phyloP scores from a whole-genome alignment of 2,329 filamentous ascomycete species.

The Penicillium griseofulvum region DNA sequence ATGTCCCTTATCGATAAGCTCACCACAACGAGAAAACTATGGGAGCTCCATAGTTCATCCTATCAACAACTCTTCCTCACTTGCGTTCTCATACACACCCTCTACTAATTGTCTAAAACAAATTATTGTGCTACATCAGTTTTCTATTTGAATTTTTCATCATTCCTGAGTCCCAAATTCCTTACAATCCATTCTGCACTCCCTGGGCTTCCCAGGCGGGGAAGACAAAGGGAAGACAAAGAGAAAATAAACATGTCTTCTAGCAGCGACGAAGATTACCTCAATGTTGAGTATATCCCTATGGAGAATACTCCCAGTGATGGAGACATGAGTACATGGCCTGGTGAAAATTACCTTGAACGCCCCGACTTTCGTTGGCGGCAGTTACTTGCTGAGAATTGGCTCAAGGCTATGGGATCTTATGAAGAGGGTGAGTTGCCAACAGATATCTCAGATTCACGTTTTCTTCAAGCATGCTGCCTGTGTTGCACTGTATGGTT shows the following conservation, averaged over 20 bases:
- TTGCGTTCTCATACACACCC: not conserved
- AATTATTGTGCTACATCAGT: not conserved
- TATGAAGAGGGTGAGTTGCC: constrained; percentile 34
- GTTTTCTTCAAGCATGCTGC: not conserved
- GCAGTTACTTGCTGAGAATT: constrained; percentile 47
- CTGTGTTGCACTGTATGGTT: not conserved
- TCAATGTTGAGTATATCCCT: constrained; percentile 29
- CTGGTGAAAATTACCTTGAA: constrained; percentile 22
- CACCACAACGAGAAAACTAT: not conserved
- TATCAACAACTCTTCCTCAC: not conserved
- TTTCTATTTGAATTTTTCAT: not conserved
- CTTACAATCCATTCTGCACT: not conserved
- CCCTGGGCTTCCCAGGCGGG: not conserved
- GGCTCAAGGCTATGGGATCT: constrained; percentile 48
- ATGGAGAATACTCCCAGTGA: constrained; percentile 39
- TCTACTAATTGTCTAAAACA: not conserved
- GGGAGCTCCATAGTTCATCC: not conserved
- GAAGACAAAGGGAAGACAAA: not conserved
- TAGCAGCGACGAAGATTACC: constrained; percentile 17
- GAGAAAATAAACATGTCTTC: constrained; percentile 9
- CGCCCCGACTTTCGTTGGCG: constrained; percentile 47
- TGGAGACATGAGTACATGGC: constrained; percentile 39
- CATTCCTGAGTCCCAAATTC: not conserved
- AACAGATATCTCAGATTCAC: not conserved
- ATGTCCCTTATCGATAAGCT: constrained; percentile 2